Percentiles rank a stretch among this genome's conserved stretches.
These are phyloP conservation scores for Talaromyces borbonicus DNA, from an alignment of 495 filamentous ascomycete genomes.

Conservation along the genomic window DNA sequence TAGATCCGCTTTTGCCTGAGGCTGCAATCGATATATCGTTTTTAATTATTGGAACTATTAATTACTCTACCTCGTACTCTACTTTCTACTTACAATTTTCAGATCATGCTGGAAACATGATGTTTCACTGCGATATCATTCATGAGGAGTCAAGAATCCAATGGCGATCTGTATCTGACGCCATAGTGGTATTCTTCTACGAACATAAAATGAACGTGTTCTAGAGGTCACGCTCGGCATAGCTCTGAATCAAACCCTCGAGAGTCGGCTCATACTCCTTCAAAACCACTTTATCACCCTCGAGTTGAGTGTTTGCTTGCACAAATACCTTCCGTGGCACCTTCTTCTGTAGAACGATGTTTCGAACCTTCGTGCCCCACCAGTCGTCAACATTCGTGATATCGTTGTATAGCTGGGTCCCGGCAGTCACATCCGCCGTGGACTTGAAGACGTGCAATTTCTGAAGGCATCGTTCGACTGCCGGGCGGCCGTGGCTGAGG, in stretches of 20 bases:
- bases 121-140: too few species aligned
- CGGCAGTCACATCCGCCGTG: slow-evolving; percentile 71
- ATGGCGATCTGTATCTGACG: too few species aligned
- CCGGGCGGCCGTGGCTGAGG: slow-evolving; percentile 52
- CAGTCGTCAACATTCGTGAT: slow-evolving; percentile 76
- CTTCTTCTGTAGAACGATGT: slow-evolving; percentile 75
- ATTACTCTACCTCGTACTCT: too few species aligned
- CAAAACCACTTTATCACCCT: slow-evolving; percentile 64
- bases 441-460: slow-evolving; percentile 90
- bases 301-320: slow-evolving; percentile 76
- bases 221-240: slow-evolving; percentile 64
- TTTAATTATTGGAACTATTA: too few species aligned
- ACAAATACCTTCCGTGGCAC: slow-evolving; percentile 93
- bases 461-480: slow-evolving; percentile 81
- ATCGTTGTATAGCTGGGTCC: slow-evolving; percentile 65
- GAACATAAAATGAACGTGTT: too few species aligned
- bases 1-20: too few species aligned
- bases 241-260: slow-evolving; percentile 86
- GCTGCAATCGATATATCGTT: too few species aligned
- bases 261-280: slow-evolving; percentile 83
- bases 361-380: slow-evolving; percentile 66
- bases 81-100: too few species aligned
- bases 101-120: too few species aligned
- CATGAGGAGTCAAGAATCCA: too few species aligned
- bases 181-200: too few species aligned